Base-by-base conservation (phyloP, 371 early-diverging fungal genomes). In the Apophysomyces sp. region DNA sequence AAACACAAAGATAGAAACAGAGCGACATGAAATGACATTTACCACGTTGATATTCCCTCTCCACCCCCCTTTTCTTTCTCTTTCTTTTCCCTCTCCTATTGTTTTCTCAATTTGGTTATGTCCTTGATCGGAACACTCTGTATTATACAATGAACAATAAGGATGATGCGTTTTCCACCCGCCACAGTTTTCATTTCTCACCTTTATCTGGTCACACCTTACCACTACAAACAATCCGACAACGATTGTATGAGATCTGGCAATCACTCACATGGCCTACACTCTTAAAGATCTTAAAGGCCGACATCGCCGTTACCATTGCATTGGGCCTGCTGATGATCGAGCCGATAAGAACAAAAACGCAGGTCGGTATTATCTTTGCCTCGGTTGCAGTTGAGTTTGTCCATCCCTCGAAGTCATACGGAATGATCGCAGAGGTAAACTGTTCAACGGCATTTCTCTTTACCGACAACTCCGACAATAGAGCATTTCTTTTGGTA, bases 351-450 rank as follows among this genome's bases (percentile, higher is more conserved):
- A 64, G 69, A 27, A 24, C 61, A 8, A 30, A 58, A 6, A 55
- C 69, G 2, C 66, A 65, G 1, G 55, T 60, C 21, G 63, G 72
- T 6, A 64, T 71, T 13, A 66, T 77, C 16, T 44, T 80, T 5
- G 76, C 72, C 3, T 66, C 67, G 3, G 67, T 77, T 11, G 77
- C 80, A n/a, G 76, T 76, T 1, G 76, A 80, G 21, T 80, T 80
- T 58, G 72, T 77, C 2, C 76, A 75, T 53, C 80, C 80, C 12
- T 58, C 72, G 1, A 77, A 77, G 58, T 77, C 80, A 0, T 75
- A 75, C 41, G 80, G 80, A 2, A 67, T 69, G 28, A 32, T 80
- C 9, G 63, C 63, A 11, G 80, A 80, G 71, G 74, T 74, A 65
- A 54, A 37, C 16, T 26, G 26, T 21, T 31, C 2, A 44, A 12